Evolutionary conservation across 225 moss, liverwort and hornwort species (phyloP).

Genomic region (Bryum argenteum): DNA sequence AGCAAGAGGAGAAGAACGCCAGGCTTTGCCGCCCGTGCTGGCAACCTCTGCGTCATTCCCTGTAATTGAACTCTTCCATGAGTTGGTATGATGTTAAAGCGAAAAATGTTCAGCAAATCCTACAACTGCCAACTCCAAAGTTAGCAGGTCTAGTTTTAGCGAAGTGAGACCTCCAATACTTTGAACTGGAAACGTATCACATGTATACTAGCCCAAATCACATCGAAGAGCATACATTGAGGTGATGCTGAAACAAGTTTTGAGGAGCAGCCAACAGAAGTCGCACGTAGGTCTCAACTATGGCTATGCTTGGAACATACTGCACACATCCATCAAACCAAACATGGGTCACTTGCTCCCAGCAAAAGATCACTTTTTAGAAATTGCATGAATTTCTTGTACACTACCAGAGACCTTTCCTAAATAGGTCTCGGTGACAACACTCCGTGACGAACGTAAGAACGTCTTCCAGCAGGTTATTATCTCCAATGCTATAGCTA

Average conservation of each 20-base stretch:
- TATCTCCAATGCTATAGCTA: slow-evolving; percentile 13
- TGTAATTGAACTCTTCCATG: slow-evolving; percentile 35
- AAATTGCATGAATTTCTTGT: background rate
- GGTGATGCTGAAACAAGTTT: slow-evolving; percentile 90
- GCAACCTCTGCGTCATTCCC: slow-evolving; percentile 91
- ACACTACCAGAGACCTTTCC: slow-evolving; percentile 3
- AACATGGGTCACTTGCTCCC: slow-evolving; percentile 19
- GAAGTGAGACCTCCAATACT: slow-evolving; percentile 12
- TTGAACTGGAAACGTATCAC: slow-evolving; percentile 11
- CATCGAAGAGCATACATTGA: slow-evolving; percentile 50
- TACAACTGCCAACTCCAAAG: slow-evolving; percentile 18
- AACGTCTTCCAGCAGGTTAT: slow-evolving; percentile 5
- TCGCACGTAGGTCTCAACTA: slow-evolving; percentile 94
- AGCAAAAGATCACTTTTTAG: slow-evolving; percentile 4
- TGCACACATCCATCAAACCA: slow-evolving; percentile 44
- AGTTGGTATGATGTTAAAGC: slow-evolving; percentile 19
- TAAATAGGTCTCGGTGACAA: slow-evolving; percentile 7
- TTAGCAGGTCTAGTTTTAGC: slow-evolving; percentile 22
- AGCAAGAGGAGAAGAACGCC: slow-evolving; percentile 88
- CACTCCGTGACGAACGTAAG: slow-evolving; percentile 7
- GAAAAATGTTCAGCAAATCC: slow-evolving; percentile 23
- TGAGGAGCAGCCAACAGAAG: slow-evolving; percentile 90
- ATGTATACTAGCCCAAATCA: slow-evolving; percentile 14
- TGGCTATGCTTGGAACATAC: slow-evolving; percentile 91
- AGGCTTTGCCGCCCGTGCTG: slow-evolving; percentile 78